Base-by-base conservation (phyloP, 768 basidiomycete species). In the Mrakia blollopis region DNA sequence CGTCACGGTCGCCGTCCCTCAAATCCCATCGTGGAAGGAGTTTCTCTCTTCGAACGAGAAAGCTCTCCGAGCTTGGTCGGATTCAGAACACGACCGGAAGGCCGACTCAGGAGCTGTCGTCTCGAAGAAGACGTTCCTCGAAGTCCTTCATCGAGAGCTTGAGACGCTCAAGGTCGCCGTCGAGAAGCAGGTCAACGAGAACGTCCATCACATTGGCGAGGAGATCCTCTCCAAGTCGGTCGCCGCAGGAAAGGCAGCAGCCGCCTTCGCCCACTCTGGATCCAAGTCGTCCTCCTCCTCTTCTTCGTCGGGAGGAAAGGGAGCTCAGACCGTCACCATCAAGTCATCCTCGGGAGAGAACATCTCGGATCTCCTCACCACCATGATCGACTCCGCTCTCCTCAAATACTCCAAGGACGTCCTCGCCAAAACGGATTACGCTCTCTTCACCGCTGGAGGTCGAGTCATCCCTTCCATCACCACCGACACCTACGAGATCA, bases 391-490 rank as follows among this genome's bases (percentile, higher is more conserved):
- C 77, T 85, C 87, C 21, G 91, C 92, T 0, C 88, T 96, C 7
- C 85, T 88, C 21, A 87, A 85, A 28, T 88, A 88, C 77, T 87
- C 89, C 32, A 93, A 92, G 83, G 96, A 98, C 81, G 86, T 84
- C n/a, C 83, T 97, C 54, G 92, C 89, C 1, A 89, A 89, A 60
- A 86, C 91, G 0, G 96, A 99, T 83, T 95, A 88, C 81, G 96
- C 97, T 0, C 85, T 93, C 7, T 90, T 90, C 82, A 91, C 92
- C 21, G 89, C 88, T 9, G 96, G 96, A 3, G 96, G 89, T 2
- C 86, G 88, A 0, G 86, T 93, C 78, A 89, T 97, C 63, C 93
- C 94, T 0, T 87, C 88, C 2, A 88, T 96, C 78, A 98, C 96
- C 0, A 91, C 91, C 60, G 86, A 87, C n/a, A 92, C 93, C 9